A percentile compares a stretch with the other conserved stretches of the same genome.
phyloP scores from a whole-genome alignment of 176 grass and related monocot genomes.

The Tillandsia fasciculata region DNA sequence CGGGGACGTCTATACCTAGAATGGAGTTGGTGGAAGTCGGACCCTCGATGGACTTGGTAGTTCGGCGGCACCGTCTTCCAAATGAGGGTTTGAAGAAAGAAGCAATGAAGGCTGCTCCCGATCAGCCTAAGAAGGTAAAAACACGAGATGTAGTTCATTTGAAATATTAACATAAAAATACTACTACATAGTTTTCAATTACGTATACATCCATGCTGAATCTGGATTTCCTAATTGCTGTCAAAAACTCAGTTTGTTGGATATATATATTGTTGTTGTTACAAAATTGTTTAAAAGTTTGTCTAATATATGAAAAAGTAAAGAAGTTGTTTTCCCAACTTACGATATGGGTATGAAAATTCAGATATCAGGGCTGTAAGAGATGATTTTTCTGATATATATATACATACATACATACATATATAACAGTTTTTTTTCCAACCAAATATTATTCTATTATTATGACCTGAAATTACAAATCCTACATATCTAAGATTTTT shows the following conservation, averaged over 20 bases:
- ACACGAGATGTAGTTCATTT: constrained; percentile 5
- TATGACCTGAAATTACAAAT: neutral
- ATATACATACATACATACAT: too few species aligned
- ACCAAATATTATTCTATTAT: neutral
- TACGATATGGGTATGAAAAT: too few species aligned
- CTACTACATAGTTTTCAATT: too few species aligned
- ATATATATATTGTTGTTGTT: neutral
- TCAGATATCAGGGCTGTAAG: too few species aligned
- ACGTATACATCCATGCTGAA: neutral
- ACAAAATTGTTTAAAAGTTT: neutral
- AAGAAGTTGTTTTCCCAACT: too few species aligned
- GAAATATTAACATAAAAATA: too few species aligned
- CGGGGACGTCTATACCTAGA: constrained; percentile 68
- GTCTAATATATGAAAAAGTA: too few species aligned
- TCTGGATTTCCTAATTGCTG: neutral
- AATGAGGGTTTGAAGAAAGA: constrained; percentile 71
- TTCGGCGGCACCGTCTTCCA: constrained; percentile 51
- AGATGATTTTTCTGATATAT: too few species aligned
- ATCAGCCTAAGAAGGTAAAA: constrained; percentile 52
- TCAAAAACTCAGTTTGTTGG: constrained; percentile 11
- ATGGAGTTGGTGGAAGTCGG: constrained; percentile 96
- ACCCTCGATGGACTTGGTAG: constrained; percentile 74
- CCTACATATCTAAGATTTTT: neutral
- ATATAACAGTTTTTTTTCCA: too few species aligned
- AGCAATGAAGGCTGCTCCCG: constrained; percentile 56